Evolutionary conservation across 768 basidiomycete species (phyloP), one percentile per base, ranked within the genome.

Genomic region (Paxillus rubicundulus): DNA sequence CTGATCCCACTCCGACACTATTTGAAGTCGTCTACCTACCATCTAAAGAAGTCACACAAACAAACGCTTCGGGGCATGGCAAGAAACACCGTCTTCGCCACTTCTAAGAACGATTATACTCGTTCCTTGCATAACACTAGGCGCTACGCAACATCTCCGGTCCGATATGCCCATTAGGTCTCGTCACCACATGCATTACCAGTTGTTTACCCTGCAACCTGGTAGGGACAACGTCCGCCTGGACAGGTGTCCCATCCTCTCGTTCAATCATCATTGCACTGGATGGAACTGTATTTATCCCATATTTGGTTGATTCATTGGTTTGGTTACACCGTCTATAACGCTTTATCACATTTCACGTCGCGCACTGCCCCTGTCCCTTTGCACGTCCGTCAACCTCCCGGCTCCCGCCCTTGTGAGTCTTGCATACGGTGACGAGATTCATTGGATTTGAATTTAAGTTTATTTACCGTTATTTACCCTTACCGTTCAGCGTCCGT

Each of bases 221-320:
- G 6, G 47, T 53, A 53, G 67, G 64, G 49, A 65, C 51, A 30
- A 45, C 21, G 58, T 70, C 66, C 52, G 47, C 41, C 45, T 51
- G 54, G 61, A 59, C 64, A 27, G 50, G 34, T 30, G 40, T 58
- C 61, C 70, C 44, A 60, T 69, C 60, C 68, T 37, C 57, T 71
- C 70, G 43, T 70, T 69, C 68, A 55, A 70, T 62, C 47, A 49
- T 56, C 57, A 50, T 46, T 45, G 58, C 33, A 43, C 51, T 46
- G 43, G 47, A 55, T 59, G 56, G 50, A 58, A 54, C 50, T 66
- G 61, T 70, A 55, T 52, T 64, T 59, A 66, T 55, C 49, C 34
- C 12, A 30, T 56, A 64, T 58, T 59, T 59, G 58, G 59, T 49
- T 20, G 52, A 47, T 32, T 47, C 50, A n/a, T 49, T 44, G 47